Percentiles rank a stretch among this genome's conserved stretches.
phyloP scores from a whole-genome alignment of 164 flowering plant species.

The Paratinospora sagittata region DNA sequence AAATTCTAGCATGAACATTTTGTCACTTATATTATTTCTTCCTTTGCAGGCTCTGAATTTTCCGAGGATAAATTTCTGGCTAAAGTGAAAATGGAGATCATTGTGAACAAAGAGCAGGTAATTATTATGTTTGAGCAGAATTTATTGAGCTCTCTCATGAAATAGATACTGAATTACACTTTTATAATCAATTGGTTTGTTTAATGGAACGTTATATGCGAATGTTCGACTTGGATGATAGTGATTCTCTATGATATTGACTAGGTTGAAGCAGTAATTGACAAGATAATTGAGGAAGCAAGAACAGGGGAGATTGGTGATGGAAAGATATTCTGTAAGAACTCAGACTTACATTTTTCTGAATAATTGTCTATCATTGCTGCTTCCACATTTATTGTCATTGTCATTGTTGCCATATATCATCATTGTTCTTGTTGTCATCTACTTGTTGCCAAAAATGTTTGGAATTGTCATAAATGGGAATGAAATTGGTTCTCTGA shows the following conservation, averaged over 20 bases:
- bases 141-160: background rate
- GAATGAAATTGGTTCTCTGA: background rate
- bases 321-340: constrained; percentile 88
- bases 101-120: constrained; percentile 89
- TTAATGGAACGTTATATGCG: background rate
- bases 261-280: constrained; percentile 87
- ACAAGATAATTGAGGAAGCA: constrained; percentile 69
- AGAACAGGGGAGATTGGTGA: constrained; percentile 97
- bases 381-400: background rate
- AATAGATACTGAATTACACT: background rate
- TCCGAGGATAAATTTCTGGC: constrained; percentile 83
- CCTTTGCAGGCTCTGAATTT: constrained; percentile 74
- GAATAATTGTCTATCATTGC: background rate
- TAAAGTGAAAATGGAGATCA: constrained; percentile 87
- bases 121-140: background rate
- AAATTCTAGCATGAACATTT: background rate
- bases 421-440: background rate
- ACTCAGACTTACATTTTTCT: background rate
- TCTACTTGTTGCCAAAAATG: background rate
- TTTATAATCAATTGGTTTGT: background rate
- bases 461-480: background rate
- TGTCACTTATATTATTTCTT: background rate
- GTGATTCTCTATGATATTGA: background rate
- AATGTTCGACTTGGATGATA: background rate
- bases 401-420: background rate